Evolutionary conservation across 306 rosid species (phyloP), one percentile per base, ranked within the genome.

Genomic region (Prunus persica): DNA sequence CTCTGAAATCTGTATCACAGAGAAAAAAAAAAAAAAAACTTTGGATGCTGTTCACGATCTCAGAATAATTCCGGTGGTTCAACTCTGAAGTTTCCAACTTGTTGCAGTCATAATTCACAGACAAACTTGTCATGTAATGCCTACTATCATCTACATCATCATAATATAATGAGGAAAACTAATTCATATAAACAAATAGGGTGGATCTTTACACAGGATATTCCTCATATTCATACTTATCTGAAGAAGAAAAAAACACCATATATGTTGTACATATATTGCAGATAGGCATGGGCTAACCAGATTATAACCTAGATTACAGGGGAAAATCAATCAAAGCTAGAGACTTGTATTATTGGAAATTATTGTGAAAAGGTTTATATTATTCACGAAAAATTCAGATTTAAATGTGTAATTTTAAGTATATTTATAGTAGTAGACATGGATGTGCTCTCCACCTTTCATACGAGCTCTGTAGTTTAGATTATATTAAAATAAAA

Each of bases 11-110:
- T 45, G 24, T 41, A 56, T 60, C 49, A 68, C 54, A 77, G 70
- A 25, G 22, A 51, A 24, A 24, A 24, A 24, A 24, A 24, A 24
- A 24, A 76, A 84, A 14, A 46, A 58, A 60, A 43, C 99, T 96
- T 96, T 10, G 99, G 99, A 86, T 96, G 99, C 90, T 96, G 98
- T 82, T 97, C 99, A 65, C 98, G 98, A 81, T 98, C 99, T 73
- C 99, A 88, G 76, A 96, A 96, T 81, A 96, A 87, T 70, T 97
- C 99, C 24, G 98, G 98, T 9, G 97, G 99, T 78, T 96, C 99
- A 82, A 92, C 99, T 87, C 99, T 92, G 66, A 96, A 91, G 83
- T 96, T 96, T 54, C 99, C 99, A 87, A 96, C 99, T 98, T 96
- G 80, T 69, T 41, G 50, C n/a, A 51, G 62, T 19, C 25, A 32